Base-by-base conservation (phyloP, 2,329 filamentous ascomycete species). In the Blumeria hordei region DNA sequence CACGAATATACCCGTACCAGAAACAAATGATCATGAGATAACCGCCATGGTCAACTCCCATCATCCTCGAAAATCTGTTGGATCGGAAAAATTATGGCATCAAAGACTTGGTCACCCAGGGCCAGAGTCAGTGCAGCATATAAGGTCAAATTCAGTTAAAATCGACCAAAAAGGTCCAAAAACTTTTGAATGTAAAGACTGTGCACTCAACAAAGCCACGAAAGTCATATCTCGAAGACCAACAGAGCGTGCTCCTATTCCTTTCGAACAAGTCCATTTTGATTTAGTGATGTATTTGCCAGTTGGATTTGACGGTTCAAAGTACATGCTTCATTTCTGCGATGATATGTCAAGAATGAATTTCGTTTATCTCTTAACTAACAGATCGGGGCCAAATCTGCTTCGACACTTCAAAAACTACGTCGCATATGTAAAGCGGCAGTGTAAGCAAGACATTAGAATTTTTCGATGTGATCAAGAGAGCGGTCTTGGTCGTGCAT, bases 121-220 rank as follows among this genome's bases (percentile, higher is more conserved):
- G 18, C n/a, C 49, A 7, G 49, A 34, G 21, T 18, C 33, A 18
- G 21, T 51, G 6, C n/a, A 51, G n/a, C 49, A 51, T 16, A 51
- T 51, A 11, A 18, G 18, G 33, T 35, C n/a, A 14, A 5, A n/a
- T 10, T 11, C 32, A 28, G 21, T 51, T n/a, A 51, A 51, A 36
- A 51, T 51, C 21, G 3, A 11, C n/a, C 14, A 51, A 36, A 36
- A 51, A 10, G 32, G 49, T 51, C 28, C 49, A 14, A 51, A 51
- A 16, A 51, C 49, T n/a, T 28, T 28, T 51, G n/a, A 51, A 34
- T 51, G 49, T 34, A n/a, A 51, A 35, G 49, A 28, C n/a, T 51
- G 49, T 51, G 49, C 49, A 51, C 49, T 51, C 11, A 51, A 51
- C 8, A 51, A 51, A 51, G 49, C 49, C 3, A 51, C 28, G 36